A percentile compares a stretch with the other conserved stretches of the same genome.
Conservation (phyloP, 768 basidiomycete genomes). For the Mycena rosella region DNA sequence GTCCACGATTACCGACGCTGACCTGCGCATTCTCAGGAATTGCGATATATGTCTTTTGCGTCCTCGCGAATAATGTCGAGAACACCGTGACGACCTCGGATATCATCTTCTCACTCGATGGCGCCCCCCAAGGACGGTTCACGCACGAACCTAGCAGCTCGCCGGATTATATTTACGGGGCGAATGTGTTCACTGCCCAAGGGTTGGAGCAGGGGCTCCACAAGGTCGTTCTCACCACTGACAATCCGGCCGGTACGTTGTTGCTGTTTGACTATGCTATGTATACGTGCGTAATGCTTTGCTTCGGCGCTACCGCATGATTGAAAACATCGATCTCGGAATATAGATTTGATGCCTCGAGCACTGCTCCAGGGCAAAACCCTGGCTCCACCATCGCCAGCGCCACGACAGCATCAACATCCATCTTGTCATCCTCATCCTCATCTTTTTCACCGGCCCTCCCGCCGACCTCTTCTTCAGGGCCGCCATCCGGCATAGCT, state of each 20-base stretch:
- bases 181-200: neutral
- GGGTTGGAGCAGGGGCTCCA: slow-evolving; percentile 9
- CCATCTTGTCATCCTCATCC: too few species aligned
- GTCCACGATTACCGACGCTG: neutral
- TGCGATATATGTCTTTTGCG: neutral
- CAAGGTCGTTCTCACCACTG: slow-evolving; percentile 15
- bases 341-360: neutral
- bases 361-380: neutral
- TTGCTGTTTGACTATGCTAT: slow-evolving; percentile 25
- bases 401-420: neutral
- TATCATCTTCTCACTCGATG: slow-evolving; percentile 7
- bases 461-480: too few species aligned
- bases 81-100: neutral
- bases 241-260: slow-evolving; percentile 16
- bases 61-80: neutral
- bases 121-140: neutral
- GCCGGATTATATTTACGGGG: slow-evolving; percentile 6
- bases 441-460: too few species aligned
- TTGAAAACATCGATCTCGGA: too few species aligned
- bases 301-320: neutral
- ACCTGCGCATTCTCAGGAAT: neutral
- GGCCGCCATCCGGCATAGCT: too few species aligned
- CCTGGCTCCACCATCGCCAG: neutral
- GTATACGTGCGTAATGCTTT: slow-evolving; percentile 15
- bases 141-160: slow-evolving; percentile 6